Base-by-base conservation (phyloP, 2,329 filamentous ascomycete genomes). In the Nakataea oryzae region DNA sequence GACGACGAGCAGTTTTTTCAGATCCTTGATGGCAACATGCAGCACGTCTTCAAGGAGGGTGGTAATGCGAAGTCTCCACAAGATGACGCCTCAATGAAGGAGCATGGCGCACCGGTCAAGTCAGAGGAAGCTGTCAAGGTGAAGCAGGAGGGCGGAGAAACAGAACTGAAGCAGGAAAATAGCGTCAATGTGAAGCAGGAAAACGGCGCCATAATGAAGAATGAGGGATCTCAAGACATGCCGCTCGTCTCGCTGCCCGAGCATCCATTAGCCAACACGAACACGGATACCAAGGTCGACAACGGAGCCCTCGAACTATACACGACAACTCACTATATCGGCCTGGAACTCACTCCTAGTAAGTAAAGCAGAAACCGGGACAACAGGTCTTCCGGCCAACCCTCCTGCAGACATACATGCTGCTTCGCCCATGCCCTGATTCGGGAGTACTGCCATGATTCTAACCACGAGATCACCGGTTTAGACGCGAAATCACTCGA, bases 241-340 rank as follows among this genome's bases (percentile, higher is more conserved):
- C 62, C 21, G 41, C 27, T 12, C 32, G 57, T 34, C 24, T 54
- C n/a, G 7, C 11, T 47, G 63, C 68, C 57, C 11, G 57, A 58
- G n/a, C 14, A 56, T 56, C 12, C 21, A 54, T 14, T 8, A 8
- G 9, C 11, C 27, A 26, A 24, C 17, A 21, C 27, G 24, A 50
- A 60, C 17, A 61, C 65, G 9, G 60, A 66, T 26, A 5, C 47
- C 34, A 67, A 67, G 27, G 62, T 62, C 2, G 62, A 59, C 3
- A 59, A 66, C n/a, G 59, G 62, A n/a, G 62, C 69, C 55, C 67
- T 73, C 56, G 78, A 80, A 62, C 78, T 97, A 30, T 96, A 90
- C 72, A 97, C 93, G 0, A 92, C 91, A 28, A 97, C 93, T 1
- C 93, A 93, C 73, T 99, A 97, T 72, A 91, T 99, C 70, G 95